Evolutionary conservation across 1,284 basidiomycete species (phyloP), one percentile per base, ranked within the genome.

Genomic region (Chiua sp.): DNA sequence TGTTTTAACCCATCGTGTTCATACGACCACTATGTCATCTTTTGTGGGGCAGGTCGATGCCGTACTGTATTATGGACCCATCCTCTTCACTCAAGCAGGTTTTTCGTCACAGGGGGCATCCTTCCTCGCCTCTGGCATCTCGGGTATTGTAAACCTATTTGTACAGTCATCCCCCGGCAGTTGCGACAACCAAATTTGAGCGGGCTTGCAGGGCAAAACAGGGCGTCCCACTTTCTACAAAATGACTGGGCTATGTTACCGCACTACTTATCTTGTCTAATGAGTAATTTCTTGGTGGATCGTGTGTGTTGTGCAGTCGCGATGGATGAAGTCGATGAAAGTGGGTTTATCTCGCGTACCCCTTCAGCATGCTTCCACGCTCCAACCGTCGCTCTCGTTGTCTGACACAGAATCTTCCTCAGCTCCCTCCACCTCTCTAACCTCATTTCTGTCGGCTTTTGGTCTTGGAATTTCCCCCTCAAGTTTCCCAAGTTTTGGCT

Each of bases 71-170:
- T 85, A 82, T 59, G 83, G 82, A 0, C 83, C 84, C 0, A 74
- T 80, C 4, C 70, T 85, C 20, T 86, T 86, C 65, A 68, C 77
- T 7, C 82, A 83, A 67, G 82, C 81, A 3, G 80, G 82, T 35
- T 74, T 85, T 22, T 77, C 78, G 7, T 77, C 77, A 1, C 73
- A 73, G 44, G 77, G 77, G 42, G 77, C 82, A 10, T 78, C 81
- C 1, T 84, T 85, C 69, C 72, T 85, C 30, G 82, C 83, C 0
- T 82, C 81, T 10, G 84, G 82, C 11, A 75, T 85, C 12, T 82
- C 82, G 4, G 84, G 82, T 44, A 72, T 85, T 47, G 67, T 83
- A 42, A 81, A 79, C 59, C 63, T 84, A n/a, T n/a, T n/a, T n/a
- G n/a, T 53, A 53, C 51, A 57, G 56, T 57, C 51, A 57, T 58